phyloP scores from a whole-genome alignment of 108 stramenopile genomes.

The Conticribra guillardii region DNA sequence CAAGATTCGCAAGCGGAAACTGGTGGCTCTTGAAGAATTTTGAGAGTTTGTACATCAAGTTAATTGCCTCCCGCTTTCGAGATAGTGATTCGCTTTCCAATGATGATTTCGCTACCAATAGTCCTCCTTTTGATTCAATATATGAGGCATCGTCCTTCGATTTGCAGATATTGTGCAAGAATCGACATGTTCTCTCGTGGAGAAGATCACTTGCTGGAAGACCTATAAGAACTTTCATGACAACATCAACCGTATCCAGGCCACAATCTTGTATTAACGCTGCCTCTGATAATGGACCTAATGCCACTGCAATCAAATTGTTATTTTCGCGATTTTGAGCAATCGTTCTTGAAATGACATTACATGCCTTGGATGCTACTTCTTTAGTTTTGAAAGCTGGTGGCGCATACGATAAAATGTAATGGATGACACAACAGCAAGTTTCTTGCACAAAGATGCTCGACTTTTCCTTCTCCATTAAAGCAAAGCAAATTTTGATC shows the following conservation, averaged over 20 bases:
- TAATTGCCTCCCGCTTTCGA: background rate
- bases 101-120: background rate
- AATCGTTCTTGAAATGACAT: constrained; percentile 1
- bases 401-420: constrained; percentile 3
- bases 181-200: constrained; percentile 1
- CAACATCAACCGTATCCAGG: background rate
- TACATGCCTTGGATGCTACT: background rate
- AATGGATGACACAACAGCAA: constrained; percentile 18
- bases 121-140: constrained; percentile 6
- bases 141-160: constrained; percentile 10
- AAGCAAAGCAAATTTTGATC: background rate
- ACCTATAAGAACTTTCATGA: background rate
- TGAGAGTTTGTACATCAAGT: constrained; percentile 15
- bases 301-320: background rate
- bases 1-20: constrained; percentile 4
- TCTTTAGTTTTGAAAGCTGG: background rate
- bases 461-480: background rate
- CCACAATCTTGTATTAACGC: background rate
- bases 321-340: background rate
- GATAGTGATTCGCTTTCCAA: background rate
- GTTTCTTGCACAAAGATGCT: constrained; percentile 1
- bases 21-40: background rate
- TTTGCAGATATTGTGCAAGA: constrained; percentile 14
- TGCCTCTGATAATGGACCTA: constrained; percentile 8
- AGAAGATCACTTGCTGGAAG: constrained; percentile 2